Conservation (phyloP, 768 basidiomycete species). For the Leccinellum albellum region DNA sequence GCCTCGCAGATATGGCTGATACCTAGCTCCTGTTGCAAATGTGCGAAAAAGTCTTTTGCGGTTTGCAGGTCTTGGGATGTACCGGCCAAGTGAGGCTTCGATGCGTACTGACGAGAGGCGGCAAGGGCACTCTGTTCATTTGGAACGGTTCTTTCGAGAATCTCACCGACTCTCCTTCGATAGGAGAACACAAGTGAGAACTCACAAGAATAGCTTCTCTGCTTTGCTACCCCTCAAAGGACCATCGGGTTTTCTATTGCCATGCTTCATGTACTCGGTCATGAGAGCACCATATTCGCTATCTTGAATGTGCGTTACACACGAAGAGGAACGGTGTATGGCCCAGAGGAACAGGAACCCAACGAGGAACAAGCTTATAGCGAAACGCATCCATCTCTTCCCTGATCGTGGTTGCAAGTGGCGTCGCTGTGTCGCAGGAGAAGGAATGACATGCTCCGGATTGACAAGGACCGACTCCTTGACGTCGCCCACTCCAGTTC, state of each 20-base stretch:
- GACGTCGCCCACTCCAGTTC: not conserved
- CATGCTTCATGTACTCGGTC: conserved; percentile 16
- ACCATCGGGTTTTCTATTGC: conserved; percentile 7
- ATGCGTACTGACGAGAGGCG: conserved; percentile 50
- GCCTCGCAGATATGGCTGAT: conserved; percentile 27
- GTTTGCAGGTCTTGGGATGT: conserved; percentile 52
- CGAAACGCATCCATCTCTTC: conserved; percentile 14
- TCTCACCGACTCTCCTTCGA: not conserved
- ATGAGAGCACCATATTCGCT: conserved; percentile 13
- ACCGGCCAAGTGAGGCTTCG: conserved; percentile 61
- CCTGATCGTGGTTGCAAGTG: not conserved
- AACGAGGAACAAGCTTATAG: conserved; percentile 7
- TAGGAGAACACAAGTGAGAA: not conserved
- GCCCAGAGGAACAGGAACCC: conserved; percentile 16
- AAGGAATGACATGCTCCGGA: conserved; percentile 11
- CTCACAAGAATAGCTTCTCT: conserved; percentile 46
- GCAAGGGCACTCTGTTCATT: conserved; percentile 45
- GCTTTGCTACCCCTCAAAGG: conserved; percentile 35
- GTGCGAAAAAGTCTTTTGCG: conserved; percentile 49
- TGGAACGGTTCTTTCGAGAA: conserved; percentile 43
- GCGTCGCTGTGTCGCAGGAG: conserved; percentile 14
- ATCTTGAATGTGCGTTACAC: conserved; percentile 7
- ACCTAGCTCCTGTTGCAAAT: conserved; percentile 51
- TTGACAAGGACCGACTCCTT: not conserved
- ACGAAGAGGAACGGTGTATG: not conserved